These are phyloP conservation scores for Pseudogymnoascus pannorum DNA, from an alignment of 2,329 filamentous ascomycete species.

Conservation along the genomic window DNA sequence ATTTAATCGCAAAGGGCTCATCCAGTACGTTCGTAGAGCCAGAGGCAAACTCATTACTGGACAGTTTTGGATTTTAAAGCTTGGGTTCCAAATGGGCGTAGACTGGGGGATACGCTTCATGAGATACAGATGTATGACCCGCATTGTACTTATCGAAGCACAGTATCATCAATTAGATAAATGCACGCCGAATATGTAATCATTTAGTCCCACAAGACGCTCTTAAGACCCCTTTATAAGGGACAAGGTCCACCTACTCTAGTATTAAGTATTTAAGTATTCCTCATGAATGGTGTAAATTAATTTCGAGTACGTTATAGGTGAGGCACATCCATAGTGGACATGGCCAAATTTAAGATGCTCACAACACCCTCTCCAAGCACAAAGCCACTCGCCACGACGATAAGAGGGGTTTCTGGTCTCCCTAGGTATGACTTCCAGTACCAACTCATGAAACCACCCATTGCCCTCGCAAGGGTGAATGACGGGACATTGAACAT, in stretches of 20 bases:
- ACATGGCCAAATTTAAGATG: conserved; percentile 79
- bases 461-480: conserved; percentile 78
- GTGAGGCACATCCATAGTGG: conserved; percentile 70
- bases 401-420: conserved; percentile 70
- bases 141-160: neutral
- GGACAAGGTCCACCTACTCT: neutral
- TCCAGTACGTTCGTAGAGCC: conserved; percentile 85
- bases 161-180: neutral
- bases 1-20: conserved; percentile 43
- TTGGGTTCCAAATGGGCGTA: neutral
- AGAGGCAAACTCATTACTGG: conserved; percentile 78
- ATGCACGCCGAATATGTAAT: neutral
- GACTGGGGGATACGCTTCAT: neutral
- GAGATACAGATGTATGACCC: neutral
- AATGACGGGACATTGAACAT: conserved; percentile 99
- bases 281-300: neutral
- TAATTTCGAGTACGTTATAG: conserved; percentile 30
- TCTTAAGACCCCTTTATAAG: neutral
- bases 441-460: conserved; percentile 70
- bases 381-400: conserved; percentile 86
- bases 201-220: neutral
- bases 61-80: conserved; percentile 83
- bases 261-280: neutral
- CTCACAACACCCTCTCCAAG: conserved; percentile 87
- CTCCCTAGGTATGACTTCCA: conserved; percentile 53